Evolutionary conservation across 140 eudicot species (phyloP).

Genomic region (Cichorium intybus): DNA sequence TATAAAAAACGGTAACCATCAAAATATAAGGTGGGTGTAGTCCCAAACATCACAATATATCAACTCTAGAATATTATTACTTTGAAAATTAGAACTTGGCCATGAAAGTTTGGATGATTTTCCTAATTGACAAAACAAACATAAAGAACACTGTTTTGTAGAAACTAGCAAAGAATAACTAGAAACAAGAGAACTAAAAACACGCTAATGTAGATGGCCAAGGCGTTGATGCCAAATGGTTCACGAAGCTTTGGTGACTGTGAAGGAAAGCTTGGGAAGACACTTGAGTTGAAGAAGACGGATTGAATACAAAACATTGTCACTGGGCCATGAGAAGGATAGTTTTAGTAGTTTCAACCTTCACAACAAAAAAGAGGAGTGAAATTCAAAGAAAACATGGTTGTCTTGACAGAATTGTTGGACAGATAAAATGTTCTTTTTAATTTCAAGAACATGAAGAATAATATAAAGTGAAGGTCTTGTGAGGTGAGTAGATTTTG

Average conservation of each 20-base stretch:
- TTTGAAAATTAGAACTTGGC: neutral
- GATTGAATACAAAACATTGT: neutral
- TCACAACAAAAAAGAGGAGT: neutral
- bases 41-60: neutral
- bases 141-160: neutral
- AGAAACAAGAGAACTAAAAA: no score
- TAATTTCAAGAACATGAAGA: neutral
- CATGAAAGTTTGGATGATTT: neutral
- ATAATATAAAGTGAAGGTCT: neutral
- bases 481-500: neutral
- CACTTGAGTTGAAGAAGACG: neutral
- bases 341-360: neutral
- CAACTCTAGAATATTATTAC: neutral
- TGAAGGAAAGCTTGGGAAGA: neutral
- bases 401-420: neutral
- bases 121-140: neutral
- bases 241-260: neutral
- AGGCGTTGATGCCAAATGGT: neutral
- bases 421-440: neutral
- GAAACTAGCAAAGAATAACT: neutral
- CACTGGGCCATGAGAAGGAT: neutral
- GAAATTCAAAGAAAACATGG: neutral
- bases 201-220: neutral
- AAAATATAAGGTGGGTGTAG: neutral
- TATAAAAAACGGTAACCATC: neutral